Percentiles rank a stretch among this genome's conserved stretches.
These are phyloP conservation scores for Penicillium hordei DNA, from an alignment of 2,329 filamentous ascomycete genomes.

Conservation along the genomic window DNA sequence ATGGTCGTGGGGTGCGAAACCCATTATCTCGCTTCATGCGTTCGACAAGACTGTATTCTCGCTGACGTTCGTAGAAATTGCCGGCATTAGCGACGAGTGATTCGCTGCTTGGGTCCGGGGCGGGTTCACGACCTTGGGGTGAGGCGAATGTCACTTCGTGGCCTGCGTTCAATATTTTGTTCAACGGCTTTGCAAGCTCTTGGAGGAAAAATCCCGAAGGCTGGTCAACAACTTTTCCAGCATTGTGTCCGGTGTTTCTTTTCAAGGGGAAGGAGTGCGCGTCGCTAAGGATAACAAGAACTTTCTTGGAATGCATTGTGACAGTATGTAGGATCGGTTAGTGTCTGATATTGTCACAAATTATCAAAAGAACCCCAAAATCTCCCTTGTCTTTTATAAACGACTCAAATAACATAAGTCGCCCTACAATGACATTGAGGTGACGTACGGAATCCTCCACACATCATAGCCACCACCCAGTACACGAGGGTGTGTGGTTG, in stretches of 20 bases:
- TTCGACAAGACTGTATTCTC: constrained; percentile 44
- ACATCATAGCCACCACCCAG: not conserved
- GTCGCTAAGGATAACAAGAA: constrained; percentile 49
- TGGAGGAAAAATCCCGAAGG: constrained; percentile 42
- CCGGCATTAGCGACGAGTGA: constrained; percentile 46
- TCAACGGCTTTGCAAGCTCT: constrained; percentile 42
- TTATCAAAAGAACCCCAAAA: not conserved
- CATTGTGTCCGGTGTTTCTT: constrained; percentile 27
- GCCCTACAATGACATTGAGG: not conserved
- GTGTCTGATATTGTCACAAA: too few species aligned
- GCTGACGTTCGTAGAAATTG: constrained; percentile 47
- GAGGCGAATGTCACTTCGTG: constrained; percentile 51
- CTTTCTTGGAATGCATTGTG: constrained; percentile 37
- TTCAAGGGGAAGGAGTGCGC: constrained; percentile 41
- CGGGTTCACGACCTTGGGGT: constrained; percentile 44
- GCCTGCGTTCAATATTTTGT: constrained; percentile 37
- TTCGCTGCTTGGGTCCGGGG: constrained; percentile 45
- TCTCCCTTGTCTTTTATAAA: not conserved
- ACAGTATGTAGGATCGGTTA: not conserved
- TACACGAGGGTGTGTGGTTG: not conserved
- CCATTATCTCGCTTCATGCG: constrained; percentile 49
- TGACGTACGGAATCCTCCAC: not conserved
- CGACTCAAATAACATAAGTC: not conserved
- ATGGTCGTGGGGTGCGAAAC: constrained; percentile 40
- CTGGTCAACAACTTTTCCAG: constrained; percentile 29